These are phyloP conservation scores for Alternaria postmessia DNA, from an alignment of 2,329 filamentous ascomycete species.

Conservation along the genomic window DNA sequence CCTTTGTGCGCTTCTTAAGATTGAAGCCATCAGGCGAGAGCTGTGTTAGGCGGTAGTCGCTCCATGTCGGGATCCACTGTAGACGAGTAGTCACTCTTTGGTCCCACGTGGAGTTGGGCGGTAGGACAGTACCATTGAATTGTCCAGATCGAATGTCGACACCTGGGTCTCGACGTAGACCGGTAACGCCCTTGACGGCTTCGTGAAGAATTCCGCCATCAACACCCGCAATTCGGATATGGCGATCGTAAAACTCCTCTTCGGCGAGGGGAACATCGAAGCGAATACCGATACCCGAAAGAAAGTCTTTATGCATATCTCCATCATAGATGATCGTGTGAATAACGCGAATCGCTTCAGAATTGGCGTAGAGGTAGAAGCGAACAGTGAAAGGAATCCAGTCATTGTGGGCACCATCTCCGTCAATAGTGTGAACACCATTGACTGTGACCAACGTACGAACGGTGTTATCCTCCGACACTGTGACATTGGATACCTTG, in stretches of 20 bases:
- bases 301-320: conserved; percentile 59
- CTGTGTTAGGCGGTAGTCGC: conserved; percentile 65
- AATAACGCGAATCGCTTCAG: conserved; percentile 62
- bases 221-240: conserved; percentile 64
- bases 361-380: conserved; percentile 67
- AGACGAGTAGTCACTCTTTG: conserved; percentile 56
- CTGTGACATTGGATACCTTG: conserved; percentile 60
- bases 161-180: conserved; percentile 65
- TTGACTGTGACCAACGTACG: conserved; percentile 59
- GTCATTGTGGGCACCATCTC: conserved; percentile 48
- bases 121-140: conserved; percentile 57
- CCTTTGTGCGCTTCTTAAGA: conserved; percentile 67
- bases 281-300: conserved; percentile 63
- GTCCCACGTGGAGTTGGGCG: conserved; percentile 56
- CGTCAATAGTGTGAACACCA: conserved; percentile 47
- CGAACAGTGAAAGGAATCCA: conserved; percentile 65
- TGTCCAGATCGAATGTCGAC: conserved; percentile 59
- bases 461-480: conserved; percentile 54
- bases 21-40: conserved; percentile 68
- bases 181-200: conserved; percentile 67
- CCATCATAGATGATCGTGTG: conserved; percentile 67
- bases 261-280: conserved; percentile 64
- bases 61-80: conserved; percentile 67
- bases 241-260: conserved; percentile 66
- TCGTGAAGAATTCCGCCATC: conserved; percentile 66